A percentile compares a stretch with the other conserved stretches of the same genome.
Evolutionary conservation across 1,284 basidiomycete genomes (phyloP).

Genomic region (Meira nashicola): DNA sequence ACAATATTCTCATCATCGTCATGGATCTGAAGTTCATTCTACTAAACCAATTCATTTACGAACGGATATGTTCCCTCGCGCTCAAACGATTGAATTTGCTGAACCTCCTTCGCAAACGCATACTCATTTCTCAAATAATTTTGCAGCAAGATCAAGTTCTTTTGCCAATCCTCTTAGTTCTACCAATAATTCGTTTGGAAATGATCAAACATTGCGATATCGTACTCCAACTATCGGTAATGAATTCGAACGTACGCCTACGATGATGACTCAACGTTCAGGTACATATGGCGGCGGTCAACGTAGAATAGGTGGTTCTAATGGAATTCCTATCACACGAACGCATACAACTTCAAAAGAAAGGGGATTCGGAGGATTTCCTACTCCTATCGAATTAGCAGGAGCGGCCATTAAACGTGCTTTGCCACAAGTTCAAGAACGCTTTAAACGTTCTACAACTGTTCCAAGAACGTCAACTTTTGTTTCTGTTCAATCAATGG

Average conservation of each 20-base stretch:
- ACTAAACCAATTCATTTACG: background rate
- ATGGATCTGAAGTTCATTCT: slow-evolving; percentile 26
- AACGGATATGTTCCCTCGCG: slow-evolving; percentile 56
- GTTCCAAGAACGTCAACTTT: slow-evolving; percentile 69
- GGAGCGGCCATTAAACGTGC: slow-evolving; percentile 55
- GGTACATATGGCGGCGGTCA: slow-evolving; percentile 18
- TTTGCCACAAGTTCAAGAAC: slow-evolving; percentile 25
- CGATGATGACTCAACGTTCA: slow-evolving; percentile 23
- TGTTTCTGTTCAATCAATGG: slow-evolving; percentile 41
- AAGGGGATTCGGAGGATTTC: slow-evolving; percentile 76
- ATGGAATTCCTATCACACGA: slow-evolving; percentile 49
- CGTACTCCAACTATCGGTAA: slow-evolving; percentile 17
- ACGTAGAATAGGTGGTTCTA: slow-evolving; percentile 18
- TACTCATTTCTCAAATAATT: background rate
- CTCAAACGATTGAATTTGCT: slow-evolving; percentile 62
- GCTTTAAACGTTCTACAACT: slow-evolving; percentile 56
- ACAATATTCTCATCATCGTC: slow-evolving; percentile 12
- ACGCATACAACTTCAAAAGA: slow-evolving; percentile 49
- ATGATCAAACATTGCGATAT: slow-evolving; percentile 17
- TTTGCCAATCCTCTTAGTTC: background rate
- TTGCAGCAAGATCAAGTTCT: too few relatives aligned
- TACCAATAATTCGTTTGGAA: background rate
- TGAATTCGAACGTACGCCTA: slow-evolving; percentile 29
- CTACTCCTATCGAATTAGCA: slow-evolving; percentile 67
- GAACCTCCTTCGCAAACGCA: slow-evolving; percentile 38